A percentile compares a stretch with the other conserved stretches of the same genome.
Conservation (phyloP, 164 flowering plant genomes). For the Nymphaea thermarum region DNA sequence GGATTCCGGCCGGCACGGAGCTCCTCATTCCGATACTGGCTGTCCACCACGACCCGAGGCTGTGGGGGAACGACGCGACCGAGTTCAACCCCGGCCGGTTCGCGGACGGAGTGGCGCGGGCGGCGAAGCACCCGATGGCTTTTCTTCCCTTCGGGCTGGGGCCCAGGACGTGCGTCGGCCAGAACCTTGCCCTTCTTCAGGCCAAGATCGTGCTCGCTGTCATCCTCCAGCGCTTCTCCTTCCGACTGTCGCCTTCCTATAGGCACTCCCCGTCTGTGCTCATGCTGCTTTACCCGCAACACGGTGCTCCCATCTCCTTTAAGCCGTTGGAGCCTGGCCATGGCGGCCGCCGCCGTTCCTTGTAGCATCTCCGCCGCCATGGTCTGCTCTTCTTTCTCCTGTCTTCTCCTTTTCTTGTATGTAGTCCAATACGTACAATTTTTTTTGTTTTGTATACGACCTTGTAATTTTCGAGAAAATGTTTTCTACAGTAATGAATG, state of each 20-base stretch:
- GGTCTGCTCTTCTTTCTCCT: not conserved
- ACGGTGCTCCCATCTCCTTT: conserved; percentile 78
- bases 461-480: conserved; percentile 10
- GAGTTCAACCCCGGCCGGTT: conserved; percentile 92
- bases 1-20: conserved; percentile 77
- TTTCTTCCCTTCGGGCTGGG: conserved; percentile 94
- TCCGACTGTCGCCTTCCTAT: conserved; percentile 48
- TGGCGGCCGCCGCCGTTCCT: not conserved
- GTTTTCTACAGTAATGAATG: no score
- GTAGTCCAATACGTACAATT: conserved; percentile 11
- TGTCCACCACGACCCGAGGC: conserved; percentile 69
- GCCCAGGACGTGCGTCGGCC: conserved; percentile 78
- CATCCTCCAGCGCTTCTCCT: conserved; percentile 57
- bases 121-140: conserved; percentile 70
- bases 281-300: conserved; percentile 75
- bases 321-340: conserved; percentile 1
- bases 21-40: conserved; percentile 81
- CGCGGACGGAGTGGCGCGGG: conserved; percentile 60
- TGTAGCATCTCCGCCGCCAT: not conserved
- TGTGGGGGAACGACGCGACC: conserved; percentile 76
- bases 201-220: conserved; percentile 59
- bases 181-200: conserved; percentile 68
- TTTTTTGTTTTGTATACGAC: conserved; percentile 13
- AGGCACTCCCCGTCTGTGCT: conserved; percentile 82
- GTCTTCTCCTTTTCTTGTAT: conserved; percentile 9